Evolutionary conservation across 192 early-diverging fungal species (phyloP).

Genomic region (Gaertneriomyces semiglobifer): DNA sequence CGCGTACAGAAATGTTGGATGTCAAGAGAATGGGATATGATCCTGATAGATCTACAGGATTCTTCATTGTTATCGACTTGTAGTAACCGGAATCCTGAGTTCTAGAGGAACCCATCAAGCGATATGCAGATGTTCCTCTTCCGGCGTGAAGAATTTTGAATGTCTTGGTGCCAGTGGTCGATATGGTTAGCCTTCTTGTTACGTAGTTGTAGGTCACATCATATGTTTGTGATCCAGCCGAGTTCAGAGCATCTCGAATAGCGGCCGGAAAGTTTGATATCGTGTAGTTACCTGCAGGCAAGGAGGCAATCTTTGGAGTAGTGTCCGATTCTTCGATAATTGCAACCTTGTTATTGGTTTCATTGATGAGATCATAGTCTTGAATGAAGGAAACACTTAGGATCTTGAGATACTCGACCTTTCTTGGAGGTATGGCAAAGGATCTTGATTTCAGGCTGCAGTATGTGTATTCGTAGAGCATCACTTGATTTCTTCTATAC

Average conservation of each 20-base stretch:
- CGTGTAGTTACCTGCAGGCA: slow-evolving; percentile 15
- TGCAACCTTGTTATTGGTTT: slow-evolving; percentile 5
- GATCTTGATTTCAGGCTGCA: not conserved
- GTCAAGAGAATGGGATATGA: slow-evolving; percentile 14
- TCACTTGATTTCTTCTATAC: not conserved
- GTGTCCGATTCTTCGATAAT: slow-evolving; percentile 9
- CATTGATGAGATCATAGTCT: slow-evolving; percentile 16
- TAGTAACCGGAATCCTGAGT: slow-evolving; percentile 3
- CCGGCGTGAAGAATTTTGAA: slow-evolving; percentile 15
- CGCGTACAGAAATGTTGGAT: slow-evolving; percentile 1
- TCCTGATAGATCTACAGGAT: slow-evolving; percentile 5
- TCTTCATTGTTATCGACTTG: slow-evolving; percentile 6
- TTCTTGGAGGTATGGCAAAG: not conserved
- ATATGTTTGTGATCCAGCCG: slow-evolving; percentile 1
- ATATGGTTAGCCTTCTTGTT: not conserved
- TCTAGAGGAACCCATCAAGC: slow-evolving; percentile 3
- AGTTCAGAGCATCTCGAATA: not conserved
- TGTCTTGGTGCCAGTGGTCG: not conserved
- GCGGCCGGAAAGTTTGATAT: slow-evolving; percentile 7
- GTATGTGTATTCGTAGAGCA: not conserved
- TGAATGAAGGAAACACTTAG: slow-evolving; percentile 5
- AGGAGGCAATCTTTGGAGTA: not conserved
- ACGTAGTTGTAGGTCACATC: not conserved
- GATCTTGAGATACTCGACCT: not conserved
- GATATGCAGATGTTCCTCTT: slow-evolving; percentile 16